Evolutionary conservation across 805 yeast genomes (phyloP).

Genomic region (Candida dendrica): DNA sequence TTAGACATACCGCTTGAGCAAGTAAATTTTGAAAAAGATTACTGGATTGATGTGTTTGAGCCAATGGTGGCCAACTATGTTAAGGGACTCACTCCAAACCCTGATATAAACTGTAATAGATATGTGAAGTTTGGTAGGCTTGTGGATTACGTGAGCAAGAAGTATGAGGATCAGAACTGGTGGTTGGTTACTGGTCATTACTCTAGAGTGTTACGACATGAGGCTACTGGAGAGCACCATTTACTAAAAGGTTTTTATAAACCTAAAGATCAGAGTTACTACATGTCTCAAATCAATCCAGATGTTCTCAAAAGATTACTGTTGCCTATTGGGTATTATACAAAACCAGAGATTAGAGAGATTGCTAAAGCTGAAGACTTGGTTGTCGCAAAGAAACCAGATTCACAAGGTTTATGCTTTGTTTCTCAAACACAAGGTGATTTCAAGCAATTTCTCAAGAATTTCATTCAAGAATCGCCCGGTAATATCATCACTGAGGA

Average conservation of each 20-base stretch:
- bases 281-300: slow-evolving; percentile 61
- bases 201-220: slow-evolving; percentile 41
- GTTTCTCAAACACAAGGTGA: slow-evolving; percentile 57
- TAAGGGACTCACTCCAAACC: slow-evolving; percentile 83
- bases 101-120: slow-evolving; percentile 84
- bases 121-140: slow-evolving; percentile 83
- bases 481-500: slow-evolving; percentile 77
- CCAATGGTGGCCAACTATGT: slow-evolving; percentile 80
- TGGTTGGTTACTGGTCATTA: slow-evolving; percentile 93
- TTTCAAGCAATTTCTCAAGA: slow-evolving; percentile 65
- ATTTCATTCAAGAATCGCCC: slow-evolving; percentile 63
- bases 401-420: slow-evolving; percentile 93
- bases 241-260: slow-evolving; percentile 51
- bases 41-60: slow-evolving; percentile 87
- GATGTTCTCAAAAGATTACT: slow-evolving; percentile 40
- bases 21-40: slow-evolving; percentile 81
- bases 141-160: slow-evolving; percentile 42
- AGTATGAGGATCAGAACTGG: slow-evolving; percentile 38
- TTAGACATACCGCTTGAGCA: slow-evolving; percentile 64
- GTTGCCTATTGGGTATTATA: slow-evolving; percentile 75
- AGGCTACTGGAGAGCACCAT: slow-evolving; percentile 28
- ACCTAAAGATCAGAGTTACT: slow-evolving; percentile 86
- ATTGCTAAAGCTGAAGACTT: slow-evolving; percentile 51
- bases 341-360: slow-evolving; percentile 67
- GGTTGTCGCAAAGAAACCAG: slow-evolving; percentile 72